These are phyloP conservation scores for Vaccinium myrtillus DNA, from an alignment of 148 eudicot species.

Conservation along the genomic window DNA sequence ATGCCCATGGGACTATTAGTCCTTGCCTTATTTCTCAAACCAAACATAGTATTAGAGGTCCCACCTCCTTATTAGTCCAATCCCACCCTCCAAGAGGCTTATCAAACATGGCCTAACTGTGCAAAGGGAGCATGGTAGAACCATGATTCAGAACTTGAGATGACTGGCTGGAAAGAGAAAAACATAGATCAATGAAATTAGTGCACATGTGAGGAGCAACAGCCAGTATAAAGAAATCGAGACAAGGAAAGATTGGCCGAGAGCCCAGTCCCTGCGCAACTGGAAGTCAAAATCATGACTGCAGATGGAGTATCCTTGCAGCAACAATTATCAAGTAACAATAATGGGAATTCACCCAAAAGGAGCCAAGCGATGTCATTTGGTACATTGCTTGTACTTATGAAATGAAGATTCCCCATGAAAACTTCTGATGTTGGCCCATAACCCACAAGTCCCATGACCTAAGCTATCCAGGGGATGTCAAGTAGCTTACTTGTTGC, in stretches of 20 bases:
- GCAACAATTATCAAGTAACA: not conserved
- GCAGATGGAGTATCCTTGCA: not conserved
- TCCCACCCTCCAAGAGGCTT: too few relatives aligned
- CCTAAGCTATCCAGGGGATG: not conserved
- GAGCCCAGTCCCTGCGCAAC: not conserved
- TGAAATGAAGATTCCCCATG: not conserved
- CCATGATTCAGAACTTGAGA: not conserved
- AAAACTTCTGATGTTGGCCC: not conserved
- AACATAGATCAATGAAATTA: not conserved
- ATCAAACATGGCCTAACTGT: too few relatives aligned
- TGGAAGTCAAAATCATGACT: constrained; percentile 6
- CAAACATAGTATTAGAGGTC: too few relatives aligned
- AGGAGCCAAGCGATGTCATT: not conserved
- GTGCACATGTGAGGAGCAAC: not conserved
- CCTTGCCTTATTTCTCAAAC: too few relatives aligned
- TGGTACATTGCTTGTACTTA: not conserved
- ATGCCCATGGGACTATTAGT: too few relatives aligned
- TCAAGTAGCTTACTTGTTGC: not conserved
- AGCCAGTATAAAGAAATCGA: not conserved
- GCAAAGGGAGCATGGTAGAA: not conserved
- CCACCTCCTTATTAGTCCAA: too few relatives aligned
- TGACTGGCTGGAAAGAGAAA: not conserved
- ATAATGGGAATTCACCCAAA: not conserved
- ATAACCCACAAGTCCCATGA: not conserved
- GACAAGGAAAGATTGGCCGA: not conserved